Conservation (phyloP, 1,139 yeast genomes). For the Pneumocystis sp. region DNA sequence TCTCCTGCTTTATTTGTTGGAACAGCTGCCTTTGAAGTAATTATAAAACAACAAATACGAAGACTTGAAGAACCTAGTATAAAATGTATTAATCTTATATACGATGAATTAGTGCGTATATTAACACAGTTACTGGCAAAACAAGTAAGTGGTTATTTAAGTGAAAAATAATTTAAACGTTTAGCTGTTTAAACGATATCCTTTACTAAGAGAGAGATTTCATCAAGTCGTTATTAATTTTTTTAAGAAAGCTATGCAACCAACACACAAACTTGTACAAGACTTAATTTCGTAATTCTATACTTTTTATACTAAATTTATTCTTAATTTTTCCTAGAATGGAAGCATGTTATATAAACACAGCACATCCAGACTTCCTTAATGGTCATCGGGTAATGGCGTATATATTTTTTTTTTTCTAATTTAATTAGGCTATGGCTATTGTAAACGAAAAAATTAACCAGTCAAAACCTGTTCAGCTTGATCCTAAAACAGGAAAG, state of each 20-base stretch:
- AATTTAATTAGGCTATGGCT: constrained; percentile 48
- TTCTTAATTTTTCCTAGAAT: constrained; percentile 25
- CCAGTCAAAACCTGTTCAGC: constrained; percentile 63
- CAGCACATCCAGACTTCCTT: constrained; percentile 92
- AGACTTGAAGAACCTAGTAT: constrained; percentile 90
- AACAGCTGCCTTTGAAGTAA: constrained; percentile 90
- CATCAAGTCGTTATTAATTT: constrained; percentile 66
- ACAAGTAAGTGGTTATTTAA: constrained; percentile 25
- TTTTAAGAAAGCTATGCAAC: constrained; percentile 62
- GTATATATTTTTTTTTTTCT: neutral
- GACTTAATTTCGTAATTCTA: constrained; percentile 43
- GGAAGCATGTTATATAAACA: constrained; percentile 88
- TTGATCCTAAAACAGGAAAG: constrained; percentile 89
- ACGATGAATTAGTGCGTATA: constrained; percentile 87
- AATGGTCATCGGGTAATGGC: constrained; percentile 54
- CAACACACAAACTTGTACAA: constrained; percentile 70
- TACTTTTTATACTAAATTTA: neutral
- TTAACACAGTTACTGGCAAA: constrained; percentile 70
- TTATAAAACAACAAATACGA: constrained; percentile 85
- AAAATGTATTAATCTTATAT: constrained; percentile 77
- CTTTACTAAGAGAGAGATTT: constrained; percentile 74
- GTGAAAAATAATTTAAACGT: neutral
- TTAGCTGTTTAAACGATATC: constrained; percentile 60
- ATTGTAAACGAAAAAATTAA: constrained; percentile 84
- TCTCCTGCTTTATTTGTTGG: constrained; percentile 97